Evolutionary conservation across 305 asterid species (phyloP), one percentile per base, ranked within the genome.

Genomic region (Fraxinus nigra): DNA sequence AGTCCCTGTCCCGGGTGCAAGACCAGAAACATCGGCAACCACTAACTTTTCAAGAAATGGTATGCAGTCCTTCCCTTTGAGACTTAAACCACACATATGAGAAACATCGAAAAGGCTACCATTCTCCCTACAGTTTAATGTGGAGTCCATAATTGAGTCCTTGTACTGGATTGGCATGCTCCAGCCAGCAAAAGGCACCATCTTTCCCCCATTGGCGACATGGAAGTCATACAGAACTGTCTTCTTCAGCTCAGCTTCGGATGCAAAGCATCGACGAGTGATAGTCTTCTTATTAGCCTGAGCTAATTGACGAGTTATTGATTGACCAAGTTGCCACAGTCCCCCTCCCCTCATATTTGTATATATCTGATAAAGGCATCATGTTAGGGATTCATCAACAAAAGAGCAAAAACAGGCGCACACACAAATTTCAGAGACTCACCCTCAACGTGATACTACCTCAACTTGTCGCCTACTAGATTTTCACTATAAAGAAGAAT

Each of bases 121-220:
- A 32, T 96, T 96, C 85, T 90, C 97, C 89, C 99, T 88, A 80
- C 99, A 96, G 89, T 96, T 96, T 83, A 93, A 77, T 0, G 99
- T 96, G 6, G 99, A 96, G 73, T 96, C 99, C 96, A 94, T 94
- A 26, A 96, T 96, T 9, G 99, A 93, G 86, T 96, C 99, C 77
- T 96, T 96, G 90, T 96, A 96, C 93, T 96, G 99, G 81, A 96
- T 96, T 13, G 99, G 99, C 99, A 96, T 96, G 78, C 98, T 86
- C 99, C 99, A 96, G 43, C 99, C 99, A 0, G 98, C 98, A 82
- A 96, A 96, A 24, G 98, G 99, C 81, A 96, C 99, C 98, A 96
- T 92, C 87, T 96, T 96, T 4, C 97, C 99, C 4, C 99, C 98
- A 86, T 96, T 82, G 70, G 93, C 92, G 11, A 96, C 96, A 83